phyloP scores from a whole-genome alignment of 2,329 filamentous ascomycete species.

The Ophiosphaerella narmari region DNA sequence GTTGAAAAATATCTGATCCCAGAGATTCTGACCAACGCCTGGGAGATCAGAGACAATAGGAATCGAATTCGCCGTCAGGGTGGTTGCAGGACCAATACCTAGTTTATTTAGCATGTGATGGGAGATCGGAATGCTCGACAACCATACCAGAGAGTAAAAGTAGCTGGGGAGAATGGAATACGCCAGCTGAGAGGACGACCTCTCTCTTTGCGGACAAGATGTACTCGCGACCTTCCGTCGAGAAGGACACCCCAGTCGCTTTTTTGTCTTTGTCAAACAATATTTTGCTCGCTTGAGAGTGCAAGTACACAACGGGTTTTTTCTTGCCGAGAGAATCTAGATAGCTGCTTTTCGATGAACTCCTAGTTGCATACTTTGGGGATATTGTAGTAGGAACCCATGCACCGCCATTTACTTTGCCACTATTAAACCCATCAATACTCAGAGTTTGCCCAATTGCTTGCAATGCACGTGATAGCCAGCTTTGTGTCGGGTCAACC shows the following conservation, averaged over 20 bases:
- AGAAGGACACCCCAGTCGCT: conserved; percentile 39
- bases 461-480: conserved; percentile 26
- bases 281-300: conserved; percentile 18
- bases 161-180: conserved; percentile 49
- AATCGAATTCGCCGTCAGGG: conserved; percentile 21
- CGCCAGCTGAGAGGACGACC: conserved; percentile 49
- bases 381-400: conserved; percentile 39
- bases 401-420: conserved; percentile 23
- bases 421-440: conserved; percentile 26
- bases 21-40: conserved; percentile 35
- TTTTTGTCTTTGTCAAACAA: conserved; percentile 18
- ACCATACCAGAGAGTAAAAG: conserved; percentile 38
- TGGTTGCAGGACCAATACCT: conserved; percentile 37
- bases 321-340: conserved; percentile 11
- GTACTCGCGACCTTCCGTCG: conserved; percentile 9
- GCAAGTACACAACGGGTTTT: conserved; percentile 12
- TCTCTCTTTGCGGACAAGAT: conserved; percentile 40
- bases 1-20: conserved; percentile 29
- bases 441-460: conserved; percentile 23
- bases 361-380: conserved; percentile 22
- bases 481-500: conserved; percentile 30
- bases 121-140: not conserved
- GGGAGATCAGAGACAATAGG: conserved; percentile 23
- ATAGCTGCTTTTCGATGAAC: conserved; percentile 26
- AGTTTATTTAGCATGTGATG: conserved; percentile 20